Base-by-base conservation (phyloP, 148 eudicot genomes). In the Spergularia marina region DNA sequence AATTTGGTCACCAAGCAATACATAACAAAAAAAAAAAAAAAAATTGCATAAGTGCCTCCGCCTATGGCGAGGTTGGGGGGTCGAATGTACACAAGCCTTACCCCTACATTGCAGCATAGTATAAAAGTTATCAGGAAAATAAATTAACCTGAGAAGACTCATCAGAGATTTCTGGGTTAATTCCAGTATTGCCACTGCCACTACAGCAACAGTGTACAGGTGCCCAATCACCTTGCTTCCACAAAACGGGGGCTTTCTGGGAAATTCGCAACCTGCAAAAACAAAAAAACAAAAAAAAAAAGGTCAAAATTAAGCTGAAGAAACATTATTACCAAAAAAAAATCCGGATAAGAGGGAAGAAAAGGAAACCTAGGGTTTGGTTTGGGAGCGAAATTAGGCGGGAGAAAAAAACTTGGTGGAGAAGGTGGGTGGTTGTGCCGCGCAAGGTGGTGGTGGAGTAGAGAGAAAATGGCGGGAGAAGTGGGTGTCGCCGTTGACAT, bases 131-230 rank as follows among this genome's bases (percentile, higher is more conserved):
- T 30, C 2, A 68, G 21, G 17, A 4, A 47, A 68, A 68, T n/a
- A 4, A 7, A 51, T 11, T 12, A 62, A 70, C 58, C 73, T 57
- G 6, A 10, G 41, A 52, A 5, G 17, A 25, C 14, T 23, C 17
- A 30, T 16, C 25, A 47, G 41, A 59, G 20, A 66, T 39, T 49
- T 82, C 85, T 14, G 79, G 59, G 51, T 78, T 47, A 64, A 77
- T 67, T 70, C 70, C 89, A 30, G 78, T 59, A 74, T 30, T 63
- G 65, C 36, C 36, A 30, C 36, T 30, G 36, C 2, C 36, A 64
- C 58, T 82, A 68, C 73, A 83, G 75, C 80, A 80, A 80, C 77
- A 84, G 55, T 81, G 84, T 65, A 62, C 57, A 69, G 78, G 82
- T 67, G 59, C 65, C 62, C 81, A 20, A 36, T 74, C 34, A 30